phyloP scores from a whole-genome alignment of 495 filamentous ascomycete species.

The Ramalina intermedia region DNA sequence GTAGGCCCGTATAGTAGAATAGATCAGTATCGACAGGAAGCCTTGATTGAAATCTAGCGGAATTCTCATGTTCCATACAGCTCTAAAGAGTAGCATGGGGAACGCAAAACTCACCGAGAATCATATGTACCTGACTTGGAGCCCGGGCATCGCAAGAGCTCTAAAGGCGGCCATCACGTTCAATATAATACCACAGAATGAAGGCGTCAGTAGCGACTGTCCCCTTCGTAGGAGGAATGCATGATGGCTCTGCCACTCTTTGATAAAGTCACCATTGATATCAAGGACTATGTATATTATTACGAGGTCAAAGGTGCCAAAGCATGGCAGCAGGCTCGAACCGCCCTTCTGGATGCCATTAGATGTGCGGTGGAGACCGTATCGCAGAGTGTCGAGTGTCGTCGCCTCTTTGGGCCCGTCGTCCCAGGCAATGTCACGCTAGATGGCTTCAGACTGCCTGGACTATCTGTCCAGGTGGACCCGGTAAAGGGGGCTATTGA shows the following conservation, averaged over 20 bases:
- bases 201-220: too few relatives aligned
- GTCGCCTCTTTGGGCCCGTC: slow-evolving; percentile 18
- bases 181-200: too few relatives aligned
- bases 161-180: too few relatives aligned
- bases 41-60: too few relatives aligned
- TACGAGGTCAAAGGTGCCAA: slow-evolving; percentile 11
- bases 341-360: slow-evolving; percentile 27
- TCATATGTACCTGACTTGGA: too few relatives aligned
- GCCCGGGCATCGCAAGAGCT: too few relatives aligned
- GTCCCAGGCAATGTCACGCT: slow-evolving; percentile 16
- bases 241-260: slow-evolving; percentile 4
- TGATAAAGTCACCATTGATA: slow-evolving; percentile 20
- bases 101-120: too few relatives aligned
- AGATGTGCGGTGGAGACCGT: slow-evolving; percentile 28
- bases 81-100: too few relatives aligned
- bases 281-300: slow-evolving; percentile 21
- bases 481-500: slow-evolving; percentile 30
- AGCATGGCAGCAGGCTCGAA: slow-evolving; percentile 16
- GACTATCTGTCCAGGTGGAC: slow-evolving; percentile 24
- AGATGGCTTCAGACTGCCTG: slow-evolving; percentile 30
- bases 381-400: slow-evolving; percentile 15
- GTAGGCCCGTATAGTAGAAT: too few relatives aligned
- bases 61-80: too few relatives aligned
- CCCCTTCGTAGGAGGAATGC: neutral
- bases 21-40: too few relatives aligned